Evolutionary conservation across 805 yeast genomes (phyloP), one percentile per base, ranked within the genome.

Genomic region (Saccharomycopsis guyanensis): DNA sequence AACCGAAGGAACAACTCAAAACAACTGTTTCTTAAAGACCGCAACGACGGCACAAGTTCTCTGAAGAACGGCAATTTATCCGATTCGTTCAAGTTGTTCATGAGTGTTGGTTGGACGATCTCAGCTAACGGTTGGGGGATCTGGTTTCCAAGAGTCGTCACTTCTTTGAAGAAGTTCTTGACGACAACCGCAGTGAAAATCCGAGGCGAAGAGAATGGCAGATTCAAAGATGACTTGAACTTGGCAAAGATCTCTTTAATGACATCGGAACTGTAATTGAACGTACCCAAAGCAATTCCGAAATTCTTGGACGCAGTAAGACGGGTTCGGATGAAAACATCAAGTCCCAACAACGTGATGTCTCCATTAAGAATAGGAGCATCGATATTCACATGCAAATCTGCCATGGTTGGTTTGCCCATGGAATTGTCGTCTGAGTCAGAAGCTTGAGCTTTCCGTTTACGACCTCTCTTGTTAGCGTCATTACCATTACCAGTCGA

Each of bases 361-460:
- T 93, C 99, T 57, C 98, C 98, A 38, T 79, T 75, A 49, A 84
- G 76, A 62, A 93, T 82, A 3, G 97, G 96, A 2, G 95, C 84
- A 65, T 93, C 99, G 49, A 93, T 89, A 59, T 91, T 88, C 43
- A 87, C 82, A 49, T 76, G 75, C 46, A 78, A 72, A 42, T 73
- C 82, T 32, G 73, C 82, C 3, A 74, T 67, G 2, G 66, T 57
- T 2, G 82, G 83, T 12, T 77, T 75, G 32, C 13, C 13, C 18
- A 15, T 15, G 19, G 37, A 5, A 61, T 55, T 36, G 59, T 56
- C 6, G 5, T 44, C 47, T 16, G 6, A 39, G 16, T 29, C 40
- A n/a, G 23, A 15, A 32, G 15, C 23, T 13, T 24, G 55, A 1
- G 57, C 38, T 53, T 75, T 77, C 52, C 83, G 66, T 55, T 76